Percentiles rank a stretch among this genome's conserved stretches.
Conservation (phyloP, 441 rosid species). For the Populus trichocarpa region DNA sequence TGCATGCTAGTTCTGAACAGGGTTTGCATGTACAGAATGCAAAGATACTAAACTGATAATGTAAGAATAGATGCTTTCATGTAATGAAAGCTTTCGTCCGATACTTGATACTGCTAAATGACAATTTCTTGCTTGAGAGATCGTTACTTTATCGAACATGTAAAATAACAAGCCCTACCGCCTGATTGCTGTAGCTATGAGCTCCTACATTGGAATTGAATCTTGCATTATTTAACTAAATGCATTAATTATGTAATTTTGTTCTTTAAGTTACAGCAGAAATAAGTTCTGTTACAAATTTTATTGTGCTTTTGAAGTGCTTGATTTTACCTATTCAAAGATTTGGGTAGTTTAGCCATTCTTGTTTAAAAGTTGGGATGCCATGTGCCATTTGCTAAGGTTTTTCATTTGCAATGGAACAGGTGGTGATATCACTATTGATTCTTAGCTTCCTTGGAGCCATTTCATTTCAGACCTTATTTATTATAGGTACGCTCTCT, state of each 20-base stretch:
- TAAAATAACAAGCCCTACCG: not conserved
- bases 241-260: not conserved
- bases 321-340: slow-evolving; percentile 4
- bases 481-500: slow-evolving; percentile 50
- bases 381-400: not conserved
- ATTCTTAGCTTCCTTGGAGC: slow-evolving; percentile 60
- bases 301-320: not conserved
- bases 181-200: not conserved
- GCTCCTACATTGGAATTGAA: not conserved
- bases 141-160: not conserved
- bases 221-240: not conserved
- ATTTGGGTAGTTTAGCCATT: not conserved
- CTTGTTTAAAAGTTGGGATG: not conserved
- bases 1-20: not conserved
- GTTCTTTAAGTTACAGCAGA: not conserved
- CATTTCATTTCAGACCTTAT: slow-evolving; percentile 53
- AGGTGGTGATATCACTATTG: slow-evolving; percentile 55
- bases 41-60: not conserved
- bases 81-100: not conserved
- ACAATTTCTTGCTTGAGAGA: not conserved
- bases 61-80: not conserved
- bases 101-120: not conserved
- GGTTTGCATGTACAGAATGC: not conserved
- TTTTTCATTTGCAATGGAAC: slow-evolving; percentile 25
- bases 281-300: not conserved